A percentile compares a stretch with the other conserved stretches of the same genome.
These are phyloP conservation scores for Trypanosoma brucei DNA, from an alignment of 208 protist genomes.

Conservation along the genomic window DNA sequence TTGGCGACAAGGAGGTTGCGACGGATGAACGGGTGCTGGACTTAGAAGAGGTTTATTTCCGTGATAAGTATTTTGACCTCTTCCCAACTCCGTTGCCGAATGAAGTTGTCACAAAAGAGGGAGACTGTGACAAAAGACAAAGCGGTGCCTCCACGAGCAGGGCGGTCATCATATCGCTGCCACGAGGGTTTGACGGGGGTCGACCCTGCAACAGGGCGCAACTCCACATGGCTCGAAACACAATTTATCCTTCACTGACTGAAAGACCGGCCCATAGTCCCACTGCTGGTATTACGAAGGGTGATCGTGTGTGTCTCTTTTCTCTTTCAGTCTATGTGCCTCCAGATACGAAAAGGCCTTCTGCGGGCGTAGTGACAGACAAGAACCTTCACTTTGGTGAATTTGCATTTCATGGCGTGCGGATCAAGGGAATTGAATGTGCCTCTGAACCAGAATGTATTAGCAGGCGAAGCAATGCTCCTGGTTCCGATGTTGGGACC, in stretches of 20 bases:
- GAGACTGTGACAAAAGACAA: neutral
- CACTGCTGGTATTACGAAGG: neutral
- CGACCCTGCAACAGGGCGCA: constrained; percentile 1
- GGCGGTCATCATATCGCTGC: neutral
- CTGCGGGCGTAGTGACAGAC: constrained; percentile 70
- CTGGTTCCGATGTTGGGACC: neutral
- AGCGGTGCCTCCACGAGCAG: neutral
- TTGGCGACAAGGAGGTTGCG: too few relatives aligned
- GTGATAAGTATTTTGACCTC: constrained; percentile 44
- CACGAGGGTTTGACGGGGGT: neutral
- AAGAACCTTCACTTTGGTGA: constrained; percentile 57
- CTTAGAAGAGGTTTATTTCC: constrained; percentile 42
- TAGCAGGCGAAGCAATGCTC: neutral
- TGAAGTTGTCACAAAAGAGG: neutral
- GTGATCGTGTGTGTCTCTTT: constrained; percentile 26
- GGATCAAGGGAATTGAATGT: neutral
- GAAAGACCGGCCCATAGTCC: constrained; percentile 7
- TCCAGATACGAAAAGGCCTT: constrained; percentile 35
- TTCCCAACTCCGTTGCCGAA: constrained; percentile 16
- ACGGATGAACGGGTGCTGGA: constrained; percentile 17
- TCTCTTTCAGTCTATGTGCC: constrained; percentile 37
- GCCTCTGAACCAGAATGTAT: neutral
- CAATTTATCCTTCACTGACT: constrained; percentile 16
- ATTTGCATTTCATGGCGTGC: constrained; percentile 55
- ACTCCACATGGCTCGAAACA: constrained; percentile 10